Percentiles rank a stretch among this genome's conserved stretches.
These are phyloP conservation scores for Blepharisma undulans DNA, from an alignment of 169 alveolate genomes.

Conservation along the genomic window DNA sequence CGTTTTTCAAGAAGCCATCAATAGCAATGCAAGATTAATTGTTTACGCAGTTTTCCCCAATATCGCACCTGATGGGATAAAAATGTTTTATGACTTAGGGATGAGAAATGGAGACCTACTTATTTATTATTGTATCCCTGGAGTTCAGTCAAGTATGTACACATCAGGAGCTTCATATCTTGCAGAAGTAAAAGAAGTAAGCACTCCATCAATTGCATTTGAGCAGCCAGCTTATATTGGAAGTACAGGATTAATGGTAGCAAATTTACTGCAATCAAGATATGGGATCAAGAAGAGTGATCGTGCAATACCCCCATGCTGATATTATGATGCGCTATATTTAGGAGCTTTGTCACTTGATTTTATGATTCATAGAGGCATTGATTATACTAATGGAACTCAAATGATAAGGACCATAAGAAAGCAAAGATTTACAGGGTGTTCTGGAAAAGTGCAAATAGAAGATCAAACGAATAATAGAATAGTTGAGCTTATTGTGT, in stretches of 20 bases:
- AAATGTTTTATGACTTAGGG: background rate
- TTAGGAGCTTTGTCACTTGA: background rate
- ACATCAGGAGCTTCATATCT: background rate
- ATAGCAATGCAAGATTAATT: background rate
- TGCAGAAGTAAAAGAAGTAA: background rate
- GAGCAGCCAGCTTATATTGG: background rate
- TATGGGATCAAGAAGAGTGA: background rate
- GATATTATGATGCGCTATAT: background rate
- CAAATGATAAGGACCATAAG: background rate
- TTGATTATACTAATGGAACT: background rate
- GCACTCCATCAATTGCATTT: background rate
- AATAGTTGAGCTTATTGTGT: background rate
- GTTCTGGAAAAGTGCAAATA: constrained; percentile 12
- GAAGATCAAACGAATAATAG: constrained; percentile 10
- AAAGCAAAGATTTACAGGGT: background rate
- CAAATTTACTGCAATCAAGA: background rate
- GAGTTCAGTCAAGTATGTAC: background rate
- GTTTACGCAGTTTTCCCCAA: background rate
- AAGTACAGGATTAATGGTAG: background rate
- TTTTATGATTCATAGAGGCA: background rate
- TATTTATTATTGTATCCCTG: background rate
- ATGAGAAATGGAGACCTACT: background rate
- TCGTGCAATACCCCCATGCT: background rate
- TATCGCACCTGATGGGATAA: background rate
- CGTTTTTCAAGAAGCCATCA: background rate